A percentile compares a stretch with the other conserved stretches of the same genome.
phyloP scores from a whole-genome alignment of 352 stramenopile genomes.

The Globisporangium irregulare region DNA sequence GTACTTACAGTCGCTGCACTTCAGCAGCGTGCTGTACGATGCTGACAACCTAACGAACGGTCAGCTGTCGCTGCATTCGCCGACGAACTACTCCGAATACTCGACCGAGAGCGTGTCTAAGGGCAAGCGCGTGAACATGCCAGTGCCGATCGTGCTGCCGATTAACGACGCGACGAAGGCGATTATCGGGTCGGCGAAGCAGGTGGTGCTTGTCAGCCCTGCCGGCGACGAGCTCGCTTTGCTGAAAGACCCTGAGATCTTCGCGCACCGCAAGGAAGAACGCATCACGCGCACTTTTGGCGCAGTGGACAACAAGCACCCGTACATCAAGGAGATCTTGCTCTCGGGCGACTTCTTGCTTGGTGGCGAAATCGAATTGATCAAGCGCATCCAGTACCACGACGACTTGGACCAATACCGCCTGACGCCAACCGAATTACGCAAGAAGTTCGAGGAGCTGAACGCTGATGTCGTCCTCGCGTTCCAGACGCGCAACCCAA shows the following conservation, averaged over 20 bases:
- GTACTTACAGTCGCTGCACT: conserved; percentile 96
- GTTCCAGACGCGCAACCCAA: conserved; percentile 98
- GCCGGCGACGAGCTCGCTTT: conserved; percentile 93
- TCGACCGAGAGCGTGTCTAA: conserved; percentile 75
- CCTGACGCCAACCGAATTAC: conserved; percentile 92
- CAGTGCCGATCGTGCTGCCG: conserved; percentile 96
- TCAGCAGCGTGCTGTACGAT: conserved; percentile 96
- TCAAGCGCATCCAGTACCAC: conserved; percentile 95
- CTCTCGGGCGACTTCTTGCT: conserved; percentile 94
- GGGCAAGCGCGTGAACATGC: conserved; percentile 92
- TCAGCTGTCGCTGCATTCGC: conserved; percentile 67
- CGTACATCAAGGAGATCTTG: conserved; percentile 97
- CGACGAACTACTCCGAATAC: conserved; percentile 94
- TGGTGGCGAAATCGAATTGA: conserved; percentile 94
- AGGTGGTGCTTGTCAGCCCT: conserved; percentile 93
- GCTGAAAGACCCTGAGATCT: conserved; percentile 94
- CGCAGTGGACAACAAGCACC: conserved; percentile 94
- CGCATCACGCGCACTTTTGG: conserved; percentile 97
- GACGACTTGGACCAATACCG: conserved; percentile 97
- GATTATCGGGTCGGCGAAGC: conserved; percentile 70
- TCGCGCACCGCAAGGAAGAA: conserved; percentile 97
- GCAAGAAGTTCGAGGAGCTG: conserved; percentile 93
- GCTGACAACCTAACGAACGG: conserved; percentile 94
- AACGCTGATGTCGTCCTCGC: conserved; percentile 96
- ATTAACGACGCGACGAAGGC: conserved; percentile 93